Base-by-base conservation (phyloP, 1,139 yeast genomes). In the Hanseniaspora uvarum region DNA sequence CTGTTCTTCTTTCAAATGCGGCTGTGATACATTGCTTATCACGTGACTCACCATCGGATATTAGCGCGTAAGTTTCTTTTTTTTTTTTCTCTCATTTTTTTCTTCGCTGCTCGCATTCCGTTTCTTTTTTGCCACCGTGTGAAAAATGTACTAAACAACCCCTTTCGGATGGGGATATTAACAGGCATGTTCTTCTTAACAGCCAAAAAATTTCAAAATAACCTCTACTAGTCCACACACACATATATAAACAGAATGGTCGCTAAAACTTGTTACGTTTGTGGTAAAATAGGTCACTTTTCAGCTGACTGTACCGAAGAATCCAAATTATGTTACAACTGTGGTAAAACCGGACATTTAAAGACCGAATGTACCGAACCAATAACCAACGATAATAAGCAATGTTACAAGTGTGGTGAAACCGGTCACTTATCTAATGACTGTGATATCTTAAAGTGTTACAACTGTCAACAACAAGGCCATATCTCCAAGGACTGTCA, bases 231-330 rank as follows among this genome's bases (percentile, higher is more conserved):
- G 19, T 24, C 21, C 23, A 26, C 44, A 48, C 38, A 54, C 21
- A 26, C 6, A 16, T 28, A 41, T 26, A 24, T 10, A 26, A 26
- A 28, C 23, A 52, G 53, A 48, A 66, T 78, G 69, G 83, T 80
- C 73, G 87, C 86, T 72, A 83, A 84, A 78, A 83, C 88, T 61
- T 84, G 94, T 75, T 84, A 80, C 77, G 86, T 86, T 72, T 88
- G 96, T 74, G 95, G 96, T 65, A 86, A 86, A 73, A 77, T 84
- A 61, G 95, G 95, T 63, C 95, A 87, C 75, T 77, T 86, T 66
- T 95, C 95, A 59, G 94, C 84, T 68, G 81, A 78, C 67, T 87
- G 96, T 72, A 79, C 80, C 62, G 86, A 85, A 70, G 77, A 81
- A 58, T 26, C 38, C 24, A 82, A 92, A 73, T 76, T 87, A 67